These are phyloP conservation scores for Salicornia ramosissima DNA, from an alignment of 148 eudicot genomes.

Conservation along the genomic window DNA sequence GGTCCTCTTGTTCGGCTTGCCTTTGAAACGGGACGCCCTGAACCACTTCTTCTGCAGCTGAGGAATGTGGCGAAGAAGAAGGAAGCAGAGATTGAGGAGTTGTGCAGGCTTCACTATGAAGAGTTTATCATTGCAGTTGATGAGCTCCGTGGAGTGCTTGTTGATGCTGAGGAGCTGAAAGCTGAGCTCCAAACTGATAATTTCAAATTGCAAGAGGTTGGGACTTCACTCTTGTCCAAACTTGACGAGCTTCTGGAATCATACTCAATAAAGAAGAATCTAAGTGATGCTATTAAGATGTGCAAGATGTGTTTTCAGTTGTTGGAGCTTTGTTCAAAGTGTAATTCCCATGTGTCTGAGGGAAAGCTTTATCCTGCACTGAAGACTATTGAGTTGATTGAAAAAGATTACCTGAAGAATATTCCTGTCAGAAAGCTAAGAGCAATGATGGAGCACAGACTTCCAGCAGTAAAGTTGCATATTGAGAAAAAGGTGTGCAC, in stretches of 20 bases:
- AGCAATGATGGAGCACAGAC: constrained; percentile 49
- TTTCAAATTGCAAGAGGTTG: constrained; percentile 69
- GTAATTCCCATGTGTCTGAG: constrained; percentile 73
- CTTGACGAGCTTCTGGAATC: constrained; percentile 73
- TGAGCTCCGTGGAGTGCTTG: constrained; percentile 90
- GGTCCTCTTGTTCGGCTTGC: constrained; percentile 82
- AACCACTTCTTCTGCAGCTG: constrained; percentile 71
- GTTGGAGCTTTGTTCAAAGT: constrained; percentile 73
- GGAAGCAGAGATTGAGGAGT: constrained; percentile 90
- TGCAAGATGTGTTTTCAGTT: constrained; percentile 59
- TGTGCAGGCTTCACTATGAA: constrained; percentile 85
- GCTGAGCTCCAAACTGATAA: constrained; percentile 69
- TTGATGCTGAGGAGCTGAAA: constrained; percentile 91
- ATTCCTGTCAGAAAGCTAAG: constrained; percentile 64
- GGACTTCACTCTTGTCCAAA: constrained; percentile 61
- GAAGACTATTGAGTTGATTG: constrained; percentile 79
- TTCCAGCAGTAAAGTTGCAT: constrained; percentile 64
- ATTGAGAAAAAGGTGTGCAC: constrained; percentile 70
- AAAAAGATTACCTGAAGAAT: constrained; percentile 53
- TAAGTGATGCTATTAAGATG: constrained; percentile 81
- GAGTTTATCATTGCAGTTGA: constrained; percentile 85
- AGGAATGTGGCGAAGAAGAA: constrained; percentile 68
- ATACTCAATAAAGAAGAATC: constrained; percentile 67
- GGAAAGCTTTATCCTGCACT: constrained; percentile 83
- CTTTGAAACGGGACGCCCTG: constrained; percentile 75